Evolutionary conservation across 1,139 yeast genomes (phyloP), one percentile per base, ranked within the genome.

Genomic region (Lodderomyces metapsilosis): DNA sequence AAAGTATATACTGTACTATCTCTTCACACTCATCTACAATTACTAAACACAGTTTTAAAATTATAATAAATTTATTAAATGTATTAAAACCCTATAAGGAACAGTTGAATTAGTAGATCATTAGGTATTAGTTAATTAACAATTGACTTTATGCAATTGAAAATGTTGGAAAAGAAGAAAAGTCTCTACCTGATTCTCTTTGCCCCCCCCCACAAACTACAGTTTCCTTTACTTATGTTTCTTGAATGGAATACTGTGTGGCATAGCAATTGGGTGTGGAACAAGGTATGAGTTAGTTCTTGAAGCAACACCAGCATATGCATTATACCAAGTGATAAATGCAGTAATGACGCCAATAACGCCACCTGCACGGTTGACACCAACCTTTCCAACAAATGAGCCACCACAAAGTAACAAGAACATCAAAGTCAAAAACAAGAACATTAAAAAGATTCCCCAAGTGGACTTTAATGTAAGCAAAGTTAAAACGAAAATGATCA

Each of bases 391-490:
- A 12, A 72, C 61, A 51, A 82, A 76, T 40, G 69, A 71, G 16
- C 81, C 88, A 42, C 76, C 75, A n/a, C 80, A 71, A 52, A 84
- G 70, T 42, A 82, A 59, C 31, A 82, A 52, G 51, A 80, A 79
- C 36, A 82, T 82, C 40, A 78, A 51, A 58, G 71, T 72, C 53
- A 85, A 70, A 41, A 68, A 62, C 38, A 74, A 69, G 56, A 85
- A 73, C 48, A 84, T 65, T 10, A 71, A 48, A 47, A 74, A 73
- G 57, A 82, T 72, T 3, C 85, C 80, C 62, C 80, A 73, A 1
- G 88, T 82, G 6, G 87, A 78, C 58, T 78, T 83, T 60, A 79
- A 64, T 5, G 88, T 82, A 50, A 78, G 73, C 46, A 79, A 56
- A 55, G 74, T 69, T 59, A 82, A 71, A 53, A 75, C 64, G 50